Base-by-base conservation (phyloP, 371 early-diverging fungal species). In the Apophysomyces trapeziformis region DNA sequence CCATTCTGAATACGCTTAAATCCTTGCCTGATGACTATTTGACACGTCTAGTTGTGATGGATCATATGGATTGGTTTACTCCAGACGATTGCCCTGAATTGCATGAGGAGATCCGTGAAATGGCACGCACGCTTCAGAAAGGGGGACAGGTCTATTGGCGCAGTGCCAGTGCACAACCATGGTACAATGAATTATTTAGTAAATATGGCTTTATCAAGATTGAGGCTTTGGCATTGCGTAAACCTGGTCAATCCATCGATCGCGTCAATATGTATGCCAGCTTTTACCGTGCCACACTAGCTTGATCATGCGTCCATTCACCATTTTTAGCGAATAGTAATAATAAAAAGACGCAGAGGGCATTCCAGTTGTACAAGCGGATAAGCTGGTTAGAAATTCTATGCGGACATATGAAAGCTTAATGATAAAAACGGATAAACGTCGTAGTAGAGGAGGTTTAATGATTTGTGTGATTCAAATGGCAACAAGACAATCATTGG, bases 61-160 rank as follows among this genome's bases (percentile, higher is more conserved):
- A 95, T 72, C 95, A 95, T 70, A 87, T 95, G 86, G 94, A 95
- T 69, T 93, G 95, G 95, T 93, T 92, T 71, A 76, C 83, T 38
- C 73, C 77, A 9, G 73, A 85, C 43, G 84, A 87, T 58, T 87
- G 85, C 43, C 65, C 63, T n/a, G 80, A 82, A 36, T 41, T 82
- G 5, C 85, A 88, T 41, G 79, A 81, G 7, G 93, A 95, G 74
- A 88, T 93, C 46, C 63, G 21, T 18, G 87, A 88, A 38, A 87
- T 93, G 69, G 82, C 86, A 7, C 75, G 87, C 38, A 83, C 85
- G 35, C 67, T 89, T 32, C 79, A 81, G 21, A 72, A 57, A n/a
- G 89, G 88, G 36, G 95, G 95, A 4, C 85, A 85, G 63, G 94
- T 91, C 18, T 89, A 87, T 57, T 93, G 93, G 93, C 78, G 95